These are phyloP conservation scores for Lipomyces lipofer DNA, from an alignment of 805 yeast species.

Conservation along the genomic window DNA sequence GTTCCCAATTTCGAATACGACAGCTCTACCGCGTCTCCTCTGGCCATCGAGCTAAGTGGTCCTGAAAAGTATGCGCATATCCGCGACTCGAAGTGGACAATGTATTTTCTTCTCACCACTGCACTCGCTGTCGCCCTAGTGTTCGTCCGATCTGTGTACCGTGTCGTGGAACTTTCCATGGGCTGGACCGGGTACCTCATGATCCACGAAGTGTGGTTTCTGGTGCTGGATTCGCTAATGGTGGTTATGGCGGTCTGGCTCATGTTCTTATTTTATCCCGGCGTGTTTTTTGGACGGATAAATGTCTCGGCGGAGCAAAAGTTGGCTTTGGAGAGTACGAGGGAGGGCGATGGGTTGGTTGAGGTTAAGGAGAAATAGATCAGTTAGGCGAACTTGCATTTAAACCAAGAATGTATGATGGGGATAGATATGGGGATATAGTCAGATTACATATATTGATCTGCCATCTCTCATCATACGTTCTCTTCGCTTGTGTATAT, in stretches of 20 bases:
- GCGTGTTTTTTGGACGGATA: constrained; percentile 13
- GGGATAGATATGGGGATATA: too few relatives aligned
- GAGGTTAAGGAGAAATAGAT: too few relatives aligned
- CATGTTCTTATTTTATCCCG: constrained; percentile 17
- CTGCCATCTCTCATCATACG: too few relatives aligned
- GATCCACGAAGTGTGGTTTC: constrained; percentile 54
- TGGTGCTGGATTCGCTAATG: constrained; percentile 58
- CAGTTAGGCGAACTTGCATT: too few relatives aligned
- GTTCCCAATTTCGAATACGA: constrained; percentile 1
- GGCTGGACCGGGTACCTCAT: constrained; percentile 67
- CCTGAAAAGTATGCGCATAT: constrained; percentile 18
- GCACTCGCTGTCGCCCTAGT: constrained; percentile 43
- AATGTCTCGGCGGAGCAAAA: constrained; percentile 5
- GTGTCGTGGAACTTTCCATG: constrained; percentile 63
- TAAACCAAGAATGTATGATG: too few relatives aligned
- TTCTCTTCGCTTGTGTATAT: too few relatives aligned
- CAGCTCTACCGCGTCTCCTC: neutral
- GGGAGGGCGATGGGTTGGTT: too few relatives aligned
- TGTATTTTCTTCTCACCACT: neutral
- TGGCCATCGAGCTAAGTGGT: neutral
- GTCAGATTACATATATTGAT: too few relatives aligned
- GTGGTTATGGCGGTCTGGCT: constrained; percentile 44
- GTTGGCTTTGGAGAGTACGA: too few relatives aligned
- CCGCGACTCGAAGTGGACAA: constrained; percentile 6
- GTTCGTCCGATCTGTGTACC: constrained; percentile 64